phyloP scores from a whole-genome alignment of 148 eudicot genomes.

The Euryodendron excelsum region DNA sequence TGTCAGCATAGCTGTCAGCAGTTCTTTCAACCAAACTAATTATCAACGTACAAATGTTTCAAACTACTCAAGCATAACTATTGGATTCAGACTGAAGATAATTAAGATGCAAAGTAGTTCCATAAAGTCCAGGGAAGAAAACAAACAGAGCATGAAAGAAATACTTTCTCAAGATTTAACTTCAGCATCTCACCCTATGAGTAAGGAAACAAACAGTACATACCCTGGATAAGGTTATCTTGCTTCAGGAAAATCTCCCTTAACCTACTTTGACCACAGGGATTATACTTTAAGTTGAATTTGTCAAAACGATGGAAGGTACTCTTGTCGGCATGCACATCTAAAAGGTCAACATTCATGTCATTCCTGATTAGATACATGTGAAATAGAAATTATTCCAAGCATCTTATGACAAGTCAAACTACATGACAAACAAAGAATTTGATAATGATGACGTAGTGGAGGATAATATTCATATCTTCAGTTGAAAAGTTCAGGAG shows the following conservation, averaged over 20 bases:
- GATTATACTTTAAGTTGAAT: conserved; percentile 97
- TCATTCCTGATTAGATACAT: conserved; percentile 62
- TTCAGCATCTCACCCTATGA: not conserved
- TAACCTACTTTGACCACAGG: conserved; percentile 99
- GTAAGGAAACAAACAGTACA: conserved; percentile 16
- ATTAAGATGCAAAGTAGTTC: not conserved
- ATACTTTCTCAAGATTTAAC: not conserved
- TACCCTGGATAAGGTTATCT: conserved; percentile 99
- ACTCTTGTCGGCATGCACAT: conserved; percentile 99
- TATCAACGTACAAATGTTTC: not conserved
- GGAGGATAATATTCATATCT: conserved; percentile 6
- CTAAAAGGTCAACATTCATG: conserved; percentile 92
- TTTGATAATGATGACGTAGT: not conserved
- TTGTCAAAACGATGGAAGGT: conserved; percentile 99
- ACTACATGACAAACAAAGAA: not conserved
- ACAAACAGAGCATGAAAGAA: not conserved
- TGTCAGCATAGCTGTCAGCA: not conserved
- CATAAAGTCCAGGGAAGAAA: not conserved
- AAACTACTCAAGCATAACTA: not conserved
- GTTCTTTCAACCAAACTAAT: not conserved
- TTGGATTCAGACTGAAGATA: not conserved
- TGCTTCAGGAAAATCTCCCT: conserved; percentile 97
- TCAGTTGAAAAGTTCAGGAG: not conserved
- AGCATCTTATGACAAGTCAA: not conserved
- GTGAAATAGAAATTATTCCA: not conserved